A percentile compares a stretch with the other conserved stretches of the same genome.
Evolutionary conservation across 225 moss, liverwort and hornwort genomes (phyloP).

Genomic region (Anthoceros angustus): DNA sequence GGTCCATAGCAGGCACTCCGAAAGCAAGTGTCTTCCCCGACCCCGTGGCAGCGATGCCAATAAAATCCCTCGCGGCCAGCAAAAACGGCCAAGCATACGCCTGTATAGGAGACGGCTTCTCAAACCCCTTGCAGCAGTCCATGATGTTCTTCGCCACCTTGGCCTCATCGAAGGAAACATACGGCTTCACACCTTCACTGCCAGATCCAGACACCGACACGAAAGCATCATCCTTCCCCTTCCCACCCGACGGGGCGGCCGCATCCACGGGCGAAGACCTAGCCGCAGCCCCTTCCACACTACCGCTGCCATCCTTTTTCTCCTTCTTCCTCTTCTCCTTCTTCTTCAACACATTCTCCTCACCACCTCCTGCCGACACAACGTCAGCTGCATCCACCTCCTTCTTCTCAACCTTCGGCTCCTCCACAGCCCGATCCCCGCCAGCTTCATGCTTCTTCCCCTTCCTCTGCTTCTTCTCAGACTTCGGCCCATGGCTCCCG

Average conservation of each 20-base stretch:
- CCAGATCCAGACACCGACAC: slow-evolving; percentile 58
- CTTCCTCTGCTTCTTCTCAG: slow-evolving; percentile 3
- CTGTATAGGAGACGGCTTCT: slow-evolving; percentile 85
- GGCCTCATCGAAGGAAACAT: slow-evolving; percentile 36
- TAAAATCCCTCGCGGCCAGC: slow-evolving; percentile 64
- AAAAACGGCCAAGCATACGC: slow-evolving; percentile 85
- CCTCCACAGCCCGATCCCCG: slow-evolving; percentile 8
- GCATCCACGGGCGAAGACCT: background rate
- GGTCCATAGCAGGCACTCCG: slow-evolving; percentile 78
- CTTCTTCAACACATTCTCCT: background rate
- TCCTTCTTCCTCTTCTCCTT: slow-evolving; percentile 8
- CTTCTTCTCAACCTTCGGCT: background rate
- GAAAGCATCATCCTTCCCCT: slow-evolving; percentile 18
- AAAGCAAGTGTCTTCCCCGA: slow-evolving; percentile 95
- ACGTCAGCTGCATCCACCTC: background rate
- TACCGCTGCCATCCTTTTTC: background rate
- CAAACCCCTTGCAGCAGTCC: slow-evolving; percentile 61
- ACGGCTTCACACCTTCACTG: slow-evolving; percentile 42
- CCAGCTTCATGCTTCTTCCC: slow-evolving; percentile 4
- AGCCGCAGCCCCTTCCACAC: too few relatives aligned
- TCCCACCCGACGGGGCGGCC: slow-evolving; percentile 7
- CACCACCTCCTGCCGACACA: background rate
- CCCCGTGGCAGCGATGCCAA: slow-evolving; percentile 94
- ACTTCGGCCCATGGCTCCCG: background rate
- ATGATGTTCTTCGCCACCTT: slow-evolving; percentile 47